phyloP scores from a whole-genome alignment of 805 yeast genomes.

The Pichia scutulata region DNA sequence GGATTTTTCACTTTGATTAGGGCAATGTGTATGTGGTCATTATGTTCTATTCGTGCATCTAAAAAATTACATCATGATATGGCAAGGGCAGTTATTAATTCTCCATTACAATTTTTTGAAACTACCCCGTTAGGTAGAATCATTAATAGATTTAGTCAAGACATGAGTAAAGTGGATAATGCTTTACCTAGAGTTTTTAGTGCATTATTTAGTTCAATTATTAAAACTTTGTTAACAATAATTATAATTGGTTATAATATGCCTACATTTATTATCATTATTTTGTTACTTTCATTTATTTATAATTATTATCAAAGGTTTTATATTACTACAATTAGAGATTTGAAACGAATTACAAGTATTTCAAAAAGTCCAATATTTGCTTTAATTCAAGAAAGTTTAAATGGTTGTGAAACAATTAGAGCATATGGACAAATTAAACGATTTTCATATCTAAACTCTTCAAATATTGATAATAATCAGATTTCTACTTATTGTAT shows the following conservation, averaged over 20 bases:
- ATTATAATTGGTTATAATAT: slow-evolving; percentile 44
- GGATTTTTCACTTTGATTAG: slow-evolving; percentile 41
- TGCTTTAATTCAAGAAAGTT: slow-evolving; percentile 76
- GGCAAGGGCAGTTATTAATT: slow-evolving; percentile 44
- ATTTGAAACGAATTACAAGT: slow-evolving; percentile 65
- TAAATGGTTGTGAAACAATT: slow-evolving; percentile 71
- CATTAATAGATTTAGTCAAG: slow-evolving; percentile 58
- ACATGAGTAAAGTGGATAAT: slow-evolving; percentile 49
- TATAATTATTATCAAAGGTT: slow-evolving; percentile 65
- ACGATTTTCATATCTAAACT: slow-evolving; percentile 53
- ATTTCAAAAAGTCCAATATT: slow-evolving; percentile 68
- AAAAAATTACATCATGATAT: slow-evolving; percentile 46
- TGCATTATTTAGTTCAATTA: slow-evolving; percentile 36
- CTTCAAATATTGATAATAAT: slow-evolving; percentile 41
- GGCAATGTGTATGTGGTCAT: slow-evolving; percentile 39
- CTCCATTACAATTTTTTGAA: slow-evolving; percentile 65
- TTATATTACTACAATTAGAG: slow-evolving; percentile 67
- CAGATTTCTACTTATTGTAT: slow-evolving; percentile 41
- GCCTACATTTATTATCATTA: slow-evolving; percentile 46
- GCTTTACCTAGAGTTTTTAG: slow-evolving; percentile 47
- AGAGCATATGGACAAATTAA: slow-evolving; percentile 64
- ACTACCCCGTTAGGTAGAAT: slow-evolving; percentile 64
- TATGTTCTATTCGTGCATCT: slow-evolving; percentile 52
- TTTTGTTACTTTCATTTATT: slow-evolving; percentile 40
- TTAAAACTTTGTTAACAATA: slow-evolving; percentile 43